phyloP scores from a whole-genome alignment of 768 basidiomycete genomes.

The Psilocybe subaeruginosa region DNA sequence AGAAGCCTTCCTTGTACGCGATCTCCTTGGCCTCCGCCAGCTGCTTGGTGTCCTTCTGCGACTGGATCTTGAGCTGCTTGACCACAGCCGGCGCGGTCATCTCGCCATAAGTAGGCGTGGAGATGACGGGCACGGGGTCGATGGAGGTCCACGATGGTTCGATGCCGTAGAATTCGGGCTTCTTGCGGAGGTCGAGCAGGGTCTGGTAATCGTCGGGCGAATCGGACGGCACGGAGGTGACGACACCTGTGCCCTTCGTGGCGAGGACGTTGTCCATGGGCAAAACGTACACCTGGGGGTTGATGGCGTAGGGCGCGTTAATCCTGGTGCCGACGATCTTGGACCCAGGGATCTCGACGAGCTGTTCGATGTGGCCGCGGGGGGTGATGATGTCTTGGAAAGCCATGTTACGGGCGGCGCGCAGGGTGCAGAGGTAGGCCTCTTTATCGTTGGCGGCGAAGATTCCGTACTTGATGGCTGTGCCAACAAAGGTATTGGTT shows the following conservation, averaged over 20 bases:
- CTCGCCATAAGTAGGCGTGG: conserved; percentile 91
- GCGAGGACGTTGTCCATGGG: conserved; percentile 99
- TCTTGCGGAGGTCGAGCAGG: conserved; percentile 90
- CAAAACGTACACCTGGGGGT: conserved; percentile 89
- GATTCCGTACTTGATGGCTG: conserved; percentile 88
- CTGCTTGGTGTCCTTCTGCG: conserved; percentile 92
- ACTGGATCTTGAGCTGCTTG: conserved; percentile 91
- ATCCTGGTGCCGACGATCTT: conserved; percentile 88
- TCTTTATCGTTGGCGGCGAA: conserved; percentile 88
- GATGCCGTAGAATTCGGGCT: conserved; percentile 95
- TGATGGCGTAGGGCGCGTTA: conserved; percentile 81
- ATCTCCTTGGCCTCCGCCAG: conserved; percentile 97
- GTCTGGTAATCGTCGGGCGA: conserved; percentile 97
- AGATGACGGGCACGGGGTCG: conserved; percentile 86
- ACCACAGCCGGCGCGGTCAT: conserved; percentile 84
- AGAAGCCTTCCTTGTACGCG: conserved; percentile 98
- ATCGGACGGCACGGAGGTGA: conserved; percentile 97
- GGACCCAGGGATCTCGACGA: conserved; percentile 78
- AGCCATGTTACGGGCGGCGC: conserved; percentile 96
- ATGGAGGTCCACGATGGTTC: conserved; percentile 84
- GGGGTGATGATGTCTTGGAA: conserved; percentile 85
- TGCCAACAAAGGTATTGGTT: conserved; percentile 96
- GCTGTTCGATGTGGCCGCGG: conserved; percentile 71
- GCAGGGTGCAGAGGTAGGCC: conserved; percentile 86
- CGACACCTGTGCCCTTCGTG: conserved; percentile 99